Evolutionary conservation across 164 flowering plant genomes (phyloP).

Genomic region (Hamamelis virginiana): DNA sequence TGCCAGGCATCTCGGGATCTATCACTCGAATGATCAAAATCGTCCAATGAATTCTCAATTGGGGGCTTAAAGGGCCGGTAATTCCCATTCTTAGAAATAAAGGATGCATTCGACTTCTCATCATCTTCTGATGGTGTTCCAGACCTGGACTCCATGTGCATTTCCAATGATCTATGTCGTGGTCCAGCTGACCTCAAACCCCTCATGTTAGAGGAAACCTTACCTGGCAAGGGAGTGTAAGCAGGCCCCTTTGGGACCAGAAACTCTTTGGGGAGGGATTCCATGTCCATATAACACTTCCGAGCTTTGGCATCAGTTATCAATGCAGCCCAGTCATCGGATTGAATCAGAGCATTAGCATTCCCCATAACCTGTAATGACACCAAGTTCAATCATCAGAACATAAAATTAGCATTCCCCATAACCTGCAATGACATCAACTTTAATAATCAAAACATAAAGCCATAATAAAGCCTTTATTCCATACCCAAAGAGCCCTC

Average conservation of each 20-base stretch:
- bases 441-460: slow-evolving; percentile 3
- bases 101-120: slow-evolving; percentile 32
- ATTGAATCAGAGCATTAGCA: slow-evolving; percentile 71
- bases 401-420: slow-evolving; percentile 64
- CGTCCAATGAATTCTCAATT: slow-evolving; percentile 45
- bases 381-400: slow-evolving; percentile 9
- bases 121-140: slow-evolving; percentile 48
- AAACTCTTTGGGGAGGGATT: slow-evolving; percentile 83
- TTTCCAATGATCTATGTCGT: slow-evolving; percentile 56
- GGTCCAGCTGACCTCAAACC: slow-evolving; percentile 53
- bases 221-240: slow-evolving; percentile 38
- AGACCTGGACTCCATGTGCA: slow-evolving; percentile 61
- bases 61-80: slow-evolving; percentile 39
- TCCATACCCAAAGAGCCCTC: slow-evolving; percentile 92
- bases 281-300: slow-evolving; percentile 77
- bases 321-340: slow-evolving; percentile 92
- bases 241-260: slow-evolving; percentile 41
- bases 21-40: slow-evolving; percentile 47
- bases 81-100: slow-evolving; percentile 47
- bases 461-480: too few species aligned
- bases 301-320: slow-evolving; percentile 84
- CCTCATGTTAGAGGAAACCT: slow-evolving; percentile 40
- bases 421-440: slow-evolving; percentile 61
- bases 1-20: slow-evolving; percentile 58
- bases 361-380: slow-evolving; percentile 86